Conservation (phyloP, 2,329 filamentous ascomycete genomes). For the Nigrograna mackinnonii region DNA sequence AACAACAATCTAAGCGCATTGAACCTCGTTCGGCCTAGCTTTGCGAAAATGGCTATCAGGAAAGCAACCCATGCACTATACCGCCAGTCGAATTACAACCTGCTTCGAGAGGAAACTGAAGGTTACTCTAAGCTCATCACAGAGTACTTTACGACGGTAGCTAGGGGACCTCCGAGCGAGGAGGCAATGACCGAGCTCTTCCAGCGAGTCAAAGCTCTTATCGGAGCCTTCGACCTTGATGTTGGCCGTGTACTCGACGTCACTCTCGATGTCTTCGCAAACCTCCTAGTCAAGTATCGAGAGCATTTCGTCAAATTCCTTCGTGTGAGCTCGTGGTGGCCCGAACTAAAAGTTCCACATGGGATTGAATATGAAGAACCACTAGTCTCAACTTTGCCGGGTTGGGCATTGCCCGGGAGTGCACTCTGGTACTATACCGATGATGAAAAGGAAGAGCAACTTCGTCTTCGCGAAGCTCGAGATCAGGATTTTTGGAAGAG, state of each 20-base stretch:
- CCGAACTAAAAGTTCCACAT: conserved; percentile 63
- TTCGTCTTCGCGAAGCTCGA: conserved; percentile 62
- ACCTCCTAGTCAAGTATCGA: conserved; percentile 88
- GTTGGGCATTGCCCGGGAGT: conserved; percentile 80
- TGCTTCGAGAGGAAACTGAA: conserved; percentile 92
- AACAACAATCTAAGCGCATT: conserved; percentile 73
- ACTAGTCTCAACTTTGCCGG: conserved; percentile 71
- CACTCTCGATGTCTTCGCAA: conserved; percentile 91
- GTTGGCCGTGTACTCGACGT: conserved; percentile 94
- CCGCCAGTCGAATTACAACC: conserved; percentile 94
- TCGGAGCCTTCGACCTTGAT: conserved; percentile 95
- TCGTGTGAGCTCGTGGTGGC: conserved; percentile 96
- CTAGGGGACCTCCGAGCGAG: conserved; percentile 71
- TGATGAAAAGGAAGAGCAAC: conserved; percentile 66
- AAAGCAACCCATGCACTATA: conserved; percentile 93
- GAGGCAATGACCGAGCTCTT: conserved; percentile 84
- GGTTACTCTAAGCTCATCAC: conserved; percentile 96
- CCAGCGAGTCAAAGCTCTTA: conserved; percentile 88
- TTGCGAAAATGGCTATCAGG: conserved; percentile 79
- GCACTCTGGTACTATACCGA: conserved; percentile 66
- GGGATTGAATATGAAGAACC: conserved; percentile 52
- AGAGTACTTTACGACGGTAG: conserved; percentile 89
- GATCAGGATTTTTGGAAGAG: conserved; percentile 81
- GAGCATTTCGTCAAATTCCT: conserved; percentile 94
- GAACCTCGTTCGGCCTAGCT: conserved; percentile 82